A percentile compares a stretch with the other conserved stretches of the same genome.
Evolutionary conservation across 2,329 filamentous ascomycete species (phyloP).

Genomic region (Fusarium tuaranense): DNA sequence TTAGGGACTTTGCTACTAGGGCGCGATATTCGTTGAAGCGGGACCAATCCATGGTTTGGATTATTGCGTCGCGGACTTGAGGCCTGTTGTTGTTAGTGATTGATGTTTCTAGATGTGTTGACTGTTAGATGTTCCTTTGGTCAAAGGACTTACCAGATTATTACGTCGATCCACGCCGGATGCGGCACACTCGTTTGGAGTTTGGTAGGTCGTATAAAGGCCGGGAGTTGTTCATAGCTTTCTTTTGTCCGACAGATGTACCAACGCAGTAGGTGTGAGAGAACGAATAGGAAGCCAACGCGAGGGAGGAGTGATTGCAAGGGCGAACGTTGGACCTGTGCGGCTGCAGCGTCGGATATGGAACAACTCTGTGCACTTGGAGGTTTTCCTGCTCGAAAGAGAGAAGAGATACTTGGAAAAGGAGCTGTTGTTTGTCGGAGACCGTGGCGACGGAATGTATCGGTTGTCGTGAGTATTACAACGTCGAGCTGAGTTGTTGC

Average conservation of each 20-base stretch:
- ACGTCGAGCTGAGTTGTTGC: constrained; percentile 30
- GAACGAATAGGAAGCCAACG: constrained; percentile 33
- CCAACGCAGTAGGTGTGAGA: constrained; percentile 29
- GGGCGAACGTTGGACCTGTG: constrained; percentile 23
- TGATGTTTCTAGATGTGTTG: not conserved
- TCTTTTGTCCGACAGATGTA: constrained; percentile 39
- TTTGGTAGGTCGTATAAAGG: constrained; percentile 36
- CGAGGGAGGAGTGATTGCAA: constrained; percentile 22
- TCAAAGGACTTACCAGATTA: constrained; percentile 24
- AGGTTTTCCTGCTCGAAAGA: constrained; percentile 28
- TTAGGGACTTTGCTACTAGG: constrained; percentile 5
- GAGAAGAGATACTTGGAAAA: constrained; percentile 43
- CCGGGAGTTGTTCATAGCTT: constrained; percentile 41
- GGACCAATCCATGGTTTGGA: constrained; percentile 32
- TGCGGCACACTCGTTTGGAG: constrained; percentile 41
- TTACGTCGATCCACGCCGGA: constrained; percentile 42
- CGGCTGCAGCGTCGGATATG: constrained; percentile 31
- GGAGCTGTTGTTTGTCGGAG: constrained; percentile 12
- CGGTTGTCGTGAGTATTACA: constrained; percentile 27
- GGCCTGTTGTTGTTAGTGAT: constrained; percentile 11
- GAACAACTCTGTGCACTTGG: constrained; percentile 4
- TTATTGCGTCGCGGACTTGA: constrained; percentile 32
- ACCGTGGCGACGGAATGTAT: constrained; percentile 17
- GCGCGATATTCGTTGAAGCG: constrained; percentile 23
- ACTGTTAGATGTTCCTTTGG: not conserved